These are phyloP conservation scores for Malus hybrid DNA, from an alignment of 331 rosid genomes.

Conservation along the genomic window DNA sequence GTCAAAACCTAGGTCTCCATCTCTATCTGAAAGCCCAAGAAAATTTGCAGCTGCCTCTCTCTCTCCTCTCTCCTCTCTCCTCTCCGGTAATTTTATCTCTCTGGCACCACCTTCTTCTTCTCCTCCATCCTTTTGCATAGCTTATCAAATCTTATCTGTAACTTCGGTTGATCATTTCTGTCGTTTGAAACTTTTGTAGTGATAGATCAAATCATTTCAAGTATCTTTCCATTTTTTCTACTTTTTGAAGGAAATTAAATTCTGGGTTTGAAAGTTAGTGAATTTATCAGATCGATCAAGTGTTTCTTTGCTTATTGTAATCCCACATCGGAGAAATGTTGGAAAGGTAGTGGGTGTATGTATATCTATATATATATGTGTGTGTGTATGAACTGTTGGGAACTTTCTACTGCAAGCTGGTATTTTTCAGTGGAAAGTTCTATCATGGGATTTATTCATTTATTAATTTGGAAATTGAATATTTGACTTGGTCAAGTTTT, in stretches of 20 bases:
- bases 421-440: background rate
- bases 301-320: background rate
- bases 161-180: background rate
- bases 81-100: background rate
- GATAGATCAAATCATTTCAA: background rate
- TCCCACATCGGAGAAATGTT: background rate
- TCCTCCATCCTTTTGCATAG: background rate
- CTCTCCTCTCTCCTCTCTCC: too few species aligned
- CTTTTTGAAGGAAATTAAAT: background rate
- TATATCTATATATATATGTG: too few species aligned
- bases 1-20: slow-evolving; percentile 6
- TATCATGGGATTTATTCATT: background rate
- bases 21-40: background rate
- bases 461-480: background rate
- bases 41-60: background rate
- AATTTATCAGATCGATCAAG: background rate
- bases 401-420: background rate
- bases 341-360: too few species aligned
- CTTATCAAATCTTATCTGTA: background rate
- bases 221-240: background rate
- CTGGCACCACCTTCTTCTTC: background rate
- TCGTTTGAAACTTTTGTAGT: background rate
- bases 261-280: background rate
- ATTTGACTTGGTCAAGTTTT: background rate
- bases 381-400: background rate